A percentile compares a stretch with the other conserved stretches of the same genome.
Evolutionary conservation across 768 basidiomycete species (phyloP).

Genomic region (Mycena floridula): DNA sequence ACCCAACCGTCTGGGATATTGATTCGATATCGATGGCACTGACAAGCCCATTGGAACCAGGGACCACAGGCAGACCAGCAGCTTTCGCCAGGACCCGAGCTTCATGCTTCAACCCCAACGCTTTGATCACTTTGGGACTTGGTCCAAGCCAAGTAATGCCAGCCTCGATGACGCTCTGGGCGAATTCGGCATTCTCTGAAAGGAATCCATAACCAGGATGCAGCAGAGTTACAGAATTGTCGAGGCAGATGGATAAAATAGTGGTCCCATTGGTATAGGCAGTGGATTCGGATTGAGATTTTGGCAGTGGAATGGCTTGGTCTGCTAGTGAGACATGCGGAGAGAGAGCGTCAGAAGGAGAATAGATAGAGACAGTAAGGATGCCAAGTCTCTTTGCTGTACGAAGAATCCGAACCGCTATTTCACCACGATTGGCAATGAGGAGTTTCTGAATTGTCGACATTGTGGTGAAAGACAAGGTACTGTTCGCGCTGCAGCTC

Average conservation of each 20-base stretch:
- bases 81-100: conserved; percentile 38
- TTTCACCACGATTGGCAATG: conserved; percentile 70
- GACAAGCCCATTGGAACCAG: conserved; percentile 49
- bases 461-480: too few relatives aligned
- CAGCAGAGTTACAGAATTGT: conserved; percentile 39
- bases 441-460: conserved; percentile 40
- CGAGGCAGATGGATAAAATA: conserved; percentile 38
- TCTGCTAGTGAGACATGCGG: conserved; percentile 55
- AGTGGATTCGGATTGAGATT: conserved; percentile 29
- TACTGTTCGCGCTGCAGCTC: too few relatives aligned
- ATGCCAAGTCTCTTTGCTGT: conserved; percentile 49
- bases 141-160: conserved; percentile 60
- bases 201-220: conserved; percentile 66
- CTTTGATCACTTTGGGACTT: conserved; percentile 35
- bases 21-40: conserved; percentile 33
- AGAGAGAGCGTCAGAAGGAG: conserved; percentile 48
- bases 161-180: conserved; percentile 33
- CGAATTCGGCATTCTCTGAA: conserved; percentile 57
- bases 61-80: conserved; percentile 49
- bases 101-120: conserved; percentile 61
- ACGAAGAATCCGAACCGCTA: conserved; percentile 56
- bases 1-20: conserved; percentile 39
- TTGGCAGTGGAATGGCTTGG: conserved; percentile 34
- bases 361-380: conserved; percentile 52
- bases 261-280: conserved; percentile 33